These are phyloP conservation scores for Xylogone sp. DNA, from an alignment of 2,329 filamentous ascomycete genomes.

Conservation along the genomic window DNA sequence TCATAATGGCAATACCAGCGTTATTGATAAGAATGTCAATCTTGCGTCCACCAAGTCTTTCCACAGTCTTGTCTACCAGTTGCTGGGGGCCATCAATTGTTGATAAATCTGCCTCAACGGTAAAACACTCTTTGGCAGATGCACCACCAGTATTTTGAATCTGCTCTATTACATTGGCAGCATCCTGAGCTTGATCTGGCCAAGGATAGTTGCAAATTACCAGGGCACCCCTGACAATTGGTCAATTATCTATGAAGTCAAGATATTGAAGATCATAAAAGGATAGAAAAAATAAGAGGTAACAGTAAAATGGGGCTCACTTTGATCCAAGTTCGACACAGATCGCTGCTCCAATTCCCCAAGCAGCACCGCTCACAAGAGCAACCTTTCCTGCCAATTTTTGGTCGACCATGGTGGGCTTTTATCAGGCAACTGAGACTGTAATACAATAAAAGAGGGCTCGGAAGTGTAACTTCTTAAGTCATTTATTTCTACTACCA, in stretches of 20 bases:
- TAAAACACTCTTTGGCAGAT: neutral
- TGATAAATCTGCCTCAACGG: neutral
- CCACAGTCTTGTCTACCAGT: neutral
- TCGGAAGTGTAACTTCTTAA: too few species aligned
- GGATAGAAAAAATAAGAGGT: neutral
- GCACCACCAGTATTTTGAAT: neutral
- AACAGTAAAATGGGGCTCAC: neutral
- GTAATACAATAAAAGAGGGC: too few species aligned
- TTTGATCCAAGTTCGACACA: conserved; percentile 39
- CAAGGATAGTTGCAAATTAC: conserved; percentile 2
- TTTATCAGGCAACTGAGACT: too few species aligned
- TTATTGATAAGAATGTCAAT: conserved; percentile 25
- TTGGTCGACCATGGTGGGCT: neutral
- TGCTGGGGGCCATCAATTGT: neutral
- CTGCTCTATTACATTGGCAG: neutral
- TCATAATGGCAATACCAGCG: conserved; percentile 6
- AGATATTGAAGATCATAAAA: neutral
- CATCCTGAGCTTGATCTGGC: neutral
- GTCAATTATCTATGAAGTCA: too few species aligned
- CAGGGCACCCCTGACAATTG: conserved; percentile 38
- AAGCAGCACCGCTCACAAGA: conserved; percentile 44
- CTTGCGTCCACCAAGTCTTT: conserved; percentile 19
- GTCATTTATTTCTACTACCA: too few species aligned
- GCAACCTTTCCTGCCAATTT: conserved; percentile 23
- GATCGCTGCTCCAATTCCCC: conserved; percentile 44